Evolutionary conservation across 2,329 filamentous ascomycete genomes (phyloP), one percentile per base, ranked within the genome.

Genomic region (Rutstroemia sp.): DNA sequence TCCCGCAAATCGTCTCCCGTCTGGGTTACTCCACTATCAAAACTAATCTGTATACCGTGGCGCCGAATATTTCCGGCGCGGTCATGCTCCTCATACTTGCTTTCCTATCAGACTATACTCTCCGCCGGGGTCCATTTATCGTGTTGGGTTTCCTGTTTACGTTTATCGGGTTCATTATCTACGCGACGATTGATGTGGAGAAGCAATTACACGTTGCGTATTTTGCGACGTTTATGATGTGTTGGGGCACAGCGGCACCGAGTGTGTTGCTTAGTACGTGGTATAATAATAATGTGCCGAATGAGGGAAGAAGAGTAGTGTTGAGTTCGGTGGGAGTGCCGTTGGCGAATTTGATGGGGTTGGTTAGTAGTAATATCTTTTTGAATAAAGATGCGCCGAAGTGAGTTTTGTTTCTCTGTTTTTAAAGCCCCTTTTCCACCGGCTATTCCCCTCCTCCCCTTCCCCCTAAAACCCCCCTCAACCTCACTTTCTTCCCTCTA

Each of bases 21-120:
- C 69, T 82, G 1, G 73, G 75, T 3, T 77, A 75, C 60, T 70
- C 71, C 42, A 72, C 74, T 2, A 71, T 82, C 62, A 78, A 77
- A 68, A 91, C 88, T 0, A 92, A 94, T 64, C 76, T 92, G 0
- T 91, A 88, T 71, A 92, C 88, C 0, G 88, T 92, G 0, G 89
- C 88, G 0, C 89, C 89, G 1, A 92, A 92, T 64, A 78, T 89
- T 47, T 82, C 81, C 0, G 89, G 88, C 1, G 87, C 88, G 0
- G 79, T 80, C 1, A 84, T 90, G 77, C 75, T 92, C 3, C 74
- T 92, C 0, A 72, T 91, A 14, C 75, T 92, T 0, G 88, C 87
- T 0, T 92, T 90, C 63, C 71, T 78, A 4, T 88, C 84, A 2
- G 88, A 92, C 66, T 77, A 75, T 44, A 64, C 61, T 1, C 58